phyloP scores from a whole-genome alignment of 2,329 filamentous ascomycete species.

The Talaromyces sp. region DNA sequence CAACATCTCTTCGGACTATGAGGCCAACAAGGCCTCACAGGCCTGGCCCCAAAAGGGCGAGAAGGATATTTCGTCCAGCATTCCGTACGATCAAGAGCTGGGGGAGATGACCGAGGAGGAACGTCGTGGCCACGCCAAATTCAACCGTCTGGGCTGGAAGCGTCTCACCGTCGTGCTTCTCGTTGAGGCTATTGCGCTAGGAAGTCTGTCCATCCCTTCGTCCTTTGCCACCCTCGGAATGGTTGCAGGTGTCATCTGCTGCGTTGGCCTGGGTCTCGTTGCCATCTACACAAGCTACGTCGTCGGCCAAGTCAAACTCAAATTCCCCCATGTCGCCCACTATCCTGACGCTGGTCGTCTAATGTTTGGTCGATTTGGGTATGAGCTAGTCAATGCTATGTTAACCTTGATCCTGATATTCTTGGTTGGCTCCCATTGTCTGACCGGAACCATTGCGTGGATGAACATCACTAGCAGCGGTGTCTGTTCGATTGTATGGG shows the following conservation, averaged over 20 bases:
- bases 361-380: constrained; percentile 40
- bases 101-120: constrained; percentile 16
- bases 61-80: background rate
- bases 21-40: constrained; percentile 6
- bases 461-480: constrained; percentile 37
- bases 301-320: constrained; percentile 36
- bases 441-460: constrained; percentile 45
- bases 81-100: constrained; percentile 14
- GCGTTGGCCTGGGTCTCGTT: constrained; percentile 35
- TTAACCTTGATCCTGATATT: constrained; percentile 41
- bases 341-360: constrained; percentile 43
- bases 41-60: constrained; percentile 1
- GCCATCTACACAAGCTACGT: constrained; percentile 42
- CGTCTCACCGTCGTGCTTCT: constrained; percentile 47
- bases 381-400: constrained; percentile 41
- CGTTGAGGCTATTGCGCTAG: constrained; percentile 48
- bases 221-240: constrained; percentile 45
- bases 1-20: constrained; percentile 14
- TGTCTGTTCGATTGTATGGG: constrained; percentile 41
- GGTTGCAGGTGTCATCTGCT: constrained; percentile 43
- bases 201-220: constrained; percentile 42
- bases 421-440: constrained; percentile 40
- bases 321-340: constrained; percentile 34
- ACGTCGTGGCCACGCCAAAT: constrained; percentile 15
- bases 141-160: constrained; percentile 44